Evolutionary conservation across 1,284 basidiomycete genomes (phyloP), one percentile per base, ranked within the genome.

Genomic region (Ganoderma meredithae): DNA sequence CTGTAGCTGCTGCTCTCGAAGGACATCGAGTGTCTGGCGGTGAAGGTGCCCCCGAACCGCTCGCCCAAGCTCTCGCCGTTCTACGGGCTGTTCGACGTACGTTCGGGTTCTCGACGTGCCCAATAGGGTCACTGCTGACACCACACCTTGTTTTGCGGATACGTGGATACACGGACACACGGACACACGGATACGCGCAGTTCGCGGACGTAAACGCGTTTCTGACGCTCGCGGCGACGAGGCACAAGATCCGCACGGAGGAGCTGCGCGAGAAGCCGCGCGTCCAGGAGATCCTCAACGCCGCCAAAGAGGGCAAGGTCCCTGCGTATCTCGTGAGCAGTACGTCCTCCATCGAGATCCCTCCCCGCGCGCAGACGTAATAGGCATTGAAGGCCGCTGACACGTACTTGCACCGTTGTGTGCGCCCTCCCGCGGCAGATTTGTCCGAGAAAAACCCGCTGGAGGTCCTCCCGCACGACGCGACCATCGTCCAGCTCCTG

Each of bases 151-250:
- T 3, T 3, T 19, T 5, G 8, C 1, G 5, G 17, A n/a, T 19
- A 36, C 27, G 27, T 3, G 27, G 27, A 31, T 3, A 31, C 27
- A 31, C 27, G 27, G 27, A 31, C 27, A 31, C 27, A 31, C 27
- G 27, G 27, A 31, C 27, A 31, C 27, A 31, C 27, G 27, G 27
- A 31, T 31, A 31, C 27, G 27, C 1, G 7, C 72, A 94, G 92
- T 94, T 88, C 73, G 88, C 92, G 17, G 92, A 94, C 75, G 90
- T 94, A 27, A 94, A 94, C 74, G 91, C 92, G 25, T 94, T 94
- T 75, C 79, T 94, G 71, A 92, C 90, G 1, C 82, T 94, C 53
- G 92, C 92, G 7, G 92, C 93, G 8, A 93, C 91, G 6, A 83
- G 89, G 52, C 91, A 94, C 76, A 90, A 86, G 3, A 83, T 90